These are phyloP conservation scores for Catharanthus roseus DNA, from an alignment of 257 asterid species.

Conservation along the genomic window DNA sequence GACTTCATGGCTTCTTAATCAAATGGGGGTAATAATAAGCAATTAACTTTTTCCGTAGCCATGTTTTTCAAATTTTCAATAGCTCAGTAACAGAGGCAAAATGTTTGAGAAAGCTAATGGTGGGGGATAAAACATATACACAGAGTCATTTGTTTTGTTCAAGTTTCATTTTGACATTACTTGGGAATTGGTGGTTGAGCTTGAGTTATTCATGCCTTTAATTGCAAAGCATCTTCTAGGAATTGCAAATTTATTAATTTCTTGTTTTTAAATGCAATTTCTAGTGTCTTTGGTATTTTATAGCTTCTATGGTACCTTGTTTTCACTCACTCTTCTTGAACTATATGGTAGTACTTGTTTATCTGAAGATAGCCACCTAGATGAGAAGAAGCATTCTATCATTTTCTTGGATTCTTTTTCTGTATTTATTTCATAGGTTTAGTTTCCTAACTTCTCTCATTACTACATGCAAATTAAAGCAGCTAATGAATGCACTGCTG, in stretches of 20 bases:
- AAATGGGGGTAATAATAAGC: neutral
- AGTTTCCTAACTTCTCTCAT: neutral
- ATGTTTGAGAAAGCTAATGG: too few species aligned
- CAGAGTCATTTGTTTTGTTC: neutral
- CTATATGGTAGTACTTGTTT: neutral
- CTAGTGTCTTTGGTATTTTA: neutral
- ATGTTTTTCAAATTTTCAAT: too few species aligned
- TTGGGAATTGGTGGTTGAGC: neutral
- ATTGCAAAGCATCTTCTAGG: neutral
- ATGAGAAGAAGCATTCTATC: neutral
- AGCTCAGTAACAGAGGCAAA: neutral
- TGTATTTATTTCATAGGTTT: neutral
- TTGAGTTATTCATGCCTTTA: neutral
- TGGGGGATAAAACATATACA: neutral
- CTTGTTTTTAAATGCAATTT: neutral
- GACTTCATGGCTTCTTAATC: neutral
- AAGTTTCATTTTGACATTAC: neutral
- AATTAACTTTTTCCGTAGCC: too few species aligned
- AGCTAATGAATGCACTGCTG: constrained; percentile 11
- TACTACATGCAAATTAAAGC: constrained; percentile 4
- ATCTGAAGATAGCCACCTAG: neutral
- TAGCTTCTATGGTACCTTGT: neutral
- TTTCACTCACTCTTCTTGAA: neutral
- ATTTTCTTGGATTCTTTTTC: neutral
- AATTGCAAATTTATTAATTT: too few species aligned